These are phyloP conservation scores for Fomitopsis pinicola DNA, from an alignment of 1,284 basidiomycete species.

Conservation along the genomic window DNA sequence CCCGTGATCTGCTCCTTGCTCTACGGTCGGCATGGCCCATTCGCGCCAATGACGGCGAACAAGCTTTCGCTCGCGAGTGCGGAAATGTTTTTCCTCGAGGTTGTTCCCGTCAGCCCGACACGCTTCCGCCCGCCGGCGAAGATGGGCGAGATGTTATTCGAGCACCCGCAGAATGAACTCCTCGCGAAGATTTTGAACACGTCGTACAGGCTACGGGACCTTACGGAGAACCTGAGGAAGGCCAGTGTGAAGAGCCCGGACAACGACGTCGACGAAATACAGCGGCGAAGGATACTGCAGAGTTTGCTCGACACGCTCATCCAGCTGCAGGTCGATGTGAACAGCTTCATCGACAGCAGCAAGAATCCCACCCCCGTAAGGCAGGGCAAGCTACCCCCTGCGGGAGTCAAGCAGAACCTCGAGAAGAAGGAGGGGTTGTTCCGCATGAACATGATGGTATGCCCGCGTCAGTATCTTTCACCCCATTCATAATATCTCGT, in stretches of 20 bases:
- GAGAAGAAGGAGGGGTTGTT: slow-evolving; percentile 99
- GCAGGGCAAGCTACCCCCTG: slow-evolving; percentile 90
- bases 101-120: slow-evolving; percentile 88
- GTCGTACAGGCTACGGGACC: slow-evolving; percentile 76
- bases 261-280: slow-evolving; percentile 43
- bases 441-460: slow-evolving; percentile 99
- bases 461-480: slow-evolving; percentile 15
- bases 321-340: slow-evolving; percentile 92
- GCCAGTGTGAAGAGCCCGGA: slow-evolving; percentile 57
- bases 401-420: slow-evolving; percentile 93
- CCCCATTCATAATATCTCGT: neutral
- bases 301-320: slow-evolving; percentile 80
- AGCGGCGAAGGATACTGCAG: slow-evolving; percentile 61
- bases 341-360: slow-evolving; percentile 95
- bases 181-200: slow-evolving; percentile 82
- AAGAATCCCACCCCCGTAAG: slow-evolving; percentile 88
- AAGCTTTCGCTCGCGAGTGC: slow-evolving; percentile 70
- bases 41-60: slow-evolving; percentile 54
- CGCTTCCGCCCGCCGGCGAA: slow-evolving; percentile 94
- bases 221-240: slow-evolving; percentile 65
- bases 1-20: slow-evolving; percentile 78
- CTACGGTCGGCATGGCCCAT: slow-evolving; percentile 91
- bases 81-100: slow-evolving; percentile 98
- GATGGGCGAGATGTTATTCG: slow-evolving; percentile 92
- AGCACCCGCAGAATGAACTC: slow-evolving; percentile 97